phyloP scores from a whole-genome alignment of 345 rosid genomes.

The Lenwebbia sp. region DNA sequence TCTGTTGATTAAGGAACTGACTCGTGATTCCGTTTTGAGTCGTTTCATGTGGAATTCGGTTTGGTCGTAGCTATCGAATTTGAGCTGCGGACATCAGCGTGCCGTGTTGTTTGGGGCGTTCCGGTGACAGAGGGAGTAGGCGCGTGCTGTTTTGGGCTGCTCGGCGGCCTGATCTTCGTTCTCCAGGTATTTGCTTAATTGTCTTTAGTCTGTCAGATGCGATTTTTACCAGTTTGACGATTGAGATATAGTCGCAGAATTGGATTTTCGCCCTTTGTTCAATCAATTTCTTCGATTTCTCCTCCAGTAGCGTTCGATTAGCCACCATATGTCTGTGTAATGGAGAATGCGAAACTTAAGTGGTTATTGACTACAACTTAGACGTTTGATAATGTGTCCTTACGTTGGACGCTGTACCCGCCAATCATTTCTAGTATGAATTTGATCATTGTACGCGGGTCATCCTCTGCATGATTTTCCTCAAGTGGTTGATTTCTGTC shows the following conservation, averaged over 20 bases:
- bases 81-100: background rate
- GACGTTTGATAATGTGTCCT: background rate
- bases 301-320: background rate
- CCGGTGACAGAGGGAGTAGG: background rate
- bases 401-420: background rate
- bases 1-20: background rate
- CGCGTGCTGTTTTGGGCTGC: background rate
- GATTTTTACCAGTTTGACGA: too few species aligned
- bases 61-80: background rate
- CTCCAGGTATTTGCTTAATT: background rate
- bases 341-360: background rate
- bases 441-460: background rate
- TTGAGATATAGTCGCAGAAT: background rate
- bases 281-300: background rate
- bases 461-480: background rate
- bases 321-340: background rate
- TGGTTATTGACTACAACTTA: background rate
- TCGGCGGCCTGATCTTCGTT: background rate
- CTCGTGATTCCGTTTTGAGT: background rate
- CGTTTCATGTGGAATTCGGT: background rate
- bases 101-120: background rate
- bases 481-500: background rate
- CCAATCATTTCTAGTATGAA: background rate
- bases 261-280: background rate
- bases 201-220: background rate